Conservation (phyloP, 176 grass and related monocot species). For the Oropetium thomaeum region DNA sequence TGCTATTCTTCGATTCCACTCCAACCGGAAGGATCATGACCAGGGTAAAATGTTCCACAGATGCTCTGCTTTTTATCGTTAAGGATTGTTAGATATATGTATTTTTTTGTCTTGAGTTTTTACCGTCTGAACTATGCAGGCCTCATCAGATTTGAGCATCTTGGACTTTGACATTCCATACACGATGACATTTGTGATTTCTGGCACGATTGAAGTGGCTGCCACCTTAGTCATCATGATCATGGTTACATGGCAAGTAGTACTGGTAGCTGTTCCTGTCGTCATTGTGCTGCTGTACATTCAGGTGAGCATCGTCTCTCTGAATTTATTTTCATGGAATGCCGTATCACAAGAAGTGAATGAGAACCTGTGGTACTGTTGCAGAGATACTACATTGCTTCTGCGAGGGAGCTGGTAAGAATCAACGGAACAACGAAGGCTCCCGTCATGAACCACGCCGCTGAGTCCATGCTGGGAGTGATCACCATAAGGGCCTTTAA, state of each 20-base stretch:
- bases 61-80: background rate
- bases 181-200: constrained; percentile 62
- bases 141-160: constrained; percentile 77
- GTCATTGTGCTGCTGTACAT: constrained; percentile 53
- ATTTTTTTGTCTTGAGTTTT: constrained; percentile 3
- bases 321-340: background rate
- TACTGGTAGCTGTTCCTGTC: constrained; percentile 65
- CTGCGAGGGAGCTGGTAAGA: constrained; percentile 77
- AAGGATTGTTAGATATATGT: background rate
- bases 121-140: constrained; percentile 36
- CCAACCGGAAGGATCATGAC: constrained; percentile 71
- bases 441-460: constrained; percentile 70
- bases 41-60: constrained; percentile 33
- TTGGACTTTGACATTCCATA: constrained; percentile 91
- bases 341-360: background rate
- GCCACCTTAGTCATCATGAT: constrained; percentile 58
- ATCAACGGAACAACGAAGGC: constrained; percentile 93
- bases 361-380: constrained; percentile 6
- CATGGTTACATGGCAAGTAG: constrained; percentile 73
- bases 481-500: constrained; percentile 79
- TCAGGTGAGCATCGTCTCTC: constrained; percentile 46
- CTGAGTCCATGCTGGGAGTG: constrained; percentile 82
- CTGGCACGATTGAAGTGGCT: constrained; percentile 61
- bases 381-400: constrained; percentile 90
- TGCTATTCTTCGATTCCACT: constrained; percentile 92